These are phyloP conservation scores for Magnolia sinica DNA, from an alignment of 164 flowering plant species.

Conservation along the genomic window DNA sequence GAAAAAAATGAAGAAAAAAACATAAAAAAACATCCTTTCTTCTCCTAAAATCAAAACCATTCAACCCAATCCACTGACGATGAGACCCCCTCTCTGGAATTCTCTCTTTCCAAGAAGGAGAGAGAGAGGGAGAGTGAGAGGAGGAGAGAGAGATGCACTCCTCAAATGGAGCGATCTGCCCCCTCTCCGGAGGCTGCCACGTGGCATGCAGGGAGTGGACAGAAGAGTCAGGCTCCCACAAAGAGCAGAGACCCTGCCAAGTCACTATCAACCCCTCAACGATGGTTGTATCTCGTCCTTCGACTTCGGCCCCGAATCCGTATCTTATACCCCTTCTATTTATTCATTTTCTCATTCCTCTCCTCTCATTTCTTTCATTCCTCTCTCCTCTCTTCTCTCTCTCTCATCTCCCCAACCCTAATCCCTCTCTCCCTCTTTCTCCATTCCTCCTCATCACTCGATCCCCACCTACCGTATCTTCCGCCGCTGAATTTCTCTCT, in stretches of 20 bases:
- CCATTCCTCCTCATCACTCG: background rate
- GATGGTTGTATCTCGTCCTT: conserved; percentile 36
- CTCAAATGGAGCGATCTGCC: background rate
- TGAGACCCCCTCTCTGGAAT: too few relatives aligned
- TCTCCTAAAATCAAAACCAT: too few relatives aligned
- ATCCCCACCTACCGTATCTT: too few relatives aligned
- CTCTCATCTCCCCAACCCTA: conserved; percentile 15
- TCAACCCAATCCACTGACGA: too few relatives aligned
- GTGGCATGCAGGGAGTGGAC: conserved; percentile 36
- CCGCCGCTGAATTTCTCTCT: background rate
- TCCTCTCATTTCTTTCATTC: background rate
- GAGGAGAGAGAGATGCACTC: conserved; percentile 4
- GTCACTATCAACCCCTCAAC: conserved; percentile 45
- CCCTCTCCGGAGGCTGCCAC: conserved; percentile 27
- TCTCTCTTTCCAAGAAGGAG: background rate
- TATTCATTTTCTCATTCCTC: conserved; percentile 16
- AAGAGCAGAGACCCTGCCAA: conserved; percentile 36
- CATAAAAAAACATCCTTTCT: too few relatives aligned
- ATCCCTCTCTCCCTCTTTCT: background rate
- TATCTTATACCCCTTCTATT: conserved; percentile 37
- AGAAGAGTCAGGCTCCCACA: conserved; percentile 21
- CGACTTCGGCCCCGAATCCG: conserved; percentile 69
- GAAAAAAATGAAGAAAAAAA: too few relatives aligned
- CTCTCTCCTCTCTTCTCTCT: background rate
- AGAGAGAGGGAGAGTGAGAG: background rate